These are phyloP conservation scores for Fomitopsis schrenkii DNA, from an alignment of 1,284 basidiomycete species.

Conservation along the genomic window DNA sequence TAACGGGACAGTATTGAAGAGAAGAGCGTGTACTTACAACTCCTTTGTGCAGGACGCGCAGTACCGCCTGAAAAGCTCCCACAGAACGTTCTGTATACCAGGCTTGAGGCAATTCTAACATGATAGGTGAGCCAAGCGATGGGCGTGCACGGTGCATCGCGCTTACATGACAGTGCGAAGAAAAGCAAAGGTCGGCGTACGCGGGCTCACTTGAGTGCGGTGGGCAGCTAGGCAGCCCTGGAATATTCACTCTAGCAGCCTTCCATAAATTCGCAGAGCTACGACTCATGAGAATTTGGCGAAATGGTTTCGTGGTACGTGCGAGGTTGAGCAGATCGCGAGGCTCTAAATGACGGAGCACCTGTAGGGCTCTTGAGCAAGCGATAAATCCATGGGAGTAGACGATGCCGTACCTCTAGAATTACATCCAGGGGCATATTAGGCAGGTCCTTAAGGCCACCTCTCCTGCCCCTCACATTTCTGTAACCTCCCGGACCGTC, in stretches of 20 bases:
- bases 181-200: conserved; percentile 26
- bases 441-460: conserved; percentile 7
- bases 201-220: conserved; percentile 28
- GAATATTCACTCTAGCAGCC: conserved; percentile 12
- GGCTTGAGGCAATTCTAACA: neutral
- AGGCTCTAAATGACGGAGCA: conserved; percentile 41
- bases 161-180: conserved; percentile 12
- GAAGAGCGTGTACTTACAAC: neutral
- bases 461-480: conserved; percentile 4
- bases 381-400: too few species aligned
- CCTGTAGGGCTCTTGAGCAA: conserved; percentile 24
- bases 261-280: conserved; percentile 40
- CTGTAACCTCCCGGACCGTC: too few species aligned
- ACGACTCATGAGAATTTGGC: conserved; percentile 33
- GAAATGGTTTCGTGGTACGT: conserved; percentile 33
- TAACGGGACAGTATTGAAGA: too few species aligned
- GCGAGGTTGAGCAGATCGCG: conserved; percentile 42
- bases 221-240: conserved; percentile 25
- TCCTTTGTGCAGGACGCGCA: neutral
- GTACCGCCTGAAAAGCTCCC: neutral
- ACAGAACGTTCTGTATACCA: neutral
- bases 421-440: conserved; percentile 11
- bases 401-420: conserved; percentile 1
- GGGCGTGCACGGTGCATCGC: too few species aligned
- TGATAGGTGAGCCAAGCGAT: neutral